phyloP scores from a whole-genome alignment of 148 eudicot genomes.

The Diospyros kaki region DNA sequence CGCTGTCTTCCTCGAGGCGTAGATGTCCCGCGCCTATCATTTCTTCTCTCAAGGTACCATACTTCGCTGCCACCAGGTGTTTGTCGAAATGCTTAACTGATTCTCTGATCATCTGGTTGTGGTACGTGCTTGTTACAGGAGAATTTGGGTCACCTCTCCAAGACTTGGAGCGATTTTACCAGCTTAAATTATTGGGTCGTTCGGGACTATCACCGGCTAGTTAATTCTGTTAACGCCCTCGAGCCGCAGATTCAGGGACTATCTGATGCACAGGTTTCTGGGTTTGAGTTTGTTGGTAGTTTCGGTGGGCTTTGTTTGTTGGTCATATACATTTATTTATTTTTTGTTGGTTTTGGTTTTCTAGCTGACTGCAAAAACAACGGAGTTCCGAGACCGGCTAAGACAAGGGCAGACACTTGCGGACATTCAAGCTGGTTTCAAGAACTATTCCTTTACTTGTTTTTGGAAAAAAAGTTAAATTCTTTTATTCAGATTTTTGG shows the following conservation, averaged over 20 bases:
- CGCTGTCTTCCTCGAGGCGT: not conserved
- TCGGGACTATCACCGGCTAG: constrained; percentile 84
- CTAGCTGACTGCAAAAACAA: constrained; percentile 79
- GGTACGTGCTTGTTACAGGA: constrained; percentile 40
- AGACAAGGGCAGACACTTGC: constrained; percentile 72
- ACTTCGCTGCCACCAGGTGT: constrained; percentile 29
- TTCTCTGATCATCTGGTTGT: not conserved
- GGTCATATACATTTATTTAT: not conserved
- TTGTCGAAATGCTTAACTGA: constrained; percentile 32
- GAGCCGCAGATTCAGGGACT: constrained; percentile 60
- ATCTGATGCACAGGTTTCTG: constrained; percentile 80
- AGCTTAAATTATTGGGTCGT: constrained; percentile 93
- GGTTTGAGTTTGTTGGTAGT: constrained; percentile 6
- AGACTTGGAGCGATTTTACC: constrained; percentile 59
- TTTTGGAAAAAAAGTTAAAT: constrained; percentile 1
- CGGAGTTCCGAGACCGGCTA: constrained; percentile 72
- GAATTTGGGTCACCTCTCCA: constrained; percentile 39
- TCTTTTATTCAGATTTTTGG: constrained; percentile 2
- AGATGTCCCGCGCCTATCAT: constrained; percentile 16
- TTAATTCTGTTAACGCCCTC: constrained; percentile 61
- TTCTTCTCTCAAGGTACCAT: constrained; percentile 25
- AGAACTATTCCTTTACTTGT: not conserved
- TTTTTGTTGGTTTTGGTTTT: constrained; percentile 12
- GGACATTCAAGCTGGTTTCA: constrained; percentile 89
- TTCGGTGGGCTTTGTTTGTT: constrained; percentile 1